Conservation (phyloP, 2,329 filamentous ascomycete species). For the Coniochaeta hoffmannii region DNA sequence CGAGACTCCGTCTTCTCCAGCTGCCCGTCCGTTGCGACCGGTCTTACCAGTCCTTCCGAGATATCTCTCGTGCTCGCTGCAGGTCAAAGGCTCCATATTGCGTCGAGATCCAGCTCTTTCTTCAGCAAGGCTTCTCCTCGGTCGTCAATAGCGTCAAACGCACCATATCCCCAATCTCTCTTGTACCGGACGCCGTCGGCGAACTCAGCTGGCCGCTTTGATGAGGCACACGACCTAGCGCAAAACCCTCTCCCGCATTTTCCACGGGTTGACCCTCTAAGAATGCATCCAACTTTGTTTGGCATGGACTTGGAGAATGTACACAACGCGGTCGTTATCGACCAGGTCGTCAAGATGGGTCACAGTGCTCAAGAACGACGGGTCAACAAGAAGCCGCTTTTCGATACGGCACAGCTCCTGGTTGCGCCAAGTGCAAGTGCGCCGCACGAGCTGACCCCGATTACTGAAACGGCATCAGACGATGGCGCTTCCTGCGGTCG, state of each 20-base stretch:
- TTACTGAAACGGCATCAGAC: background rate
- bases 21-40: background rate
- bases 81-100: background rate
- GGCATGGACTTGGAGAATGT: background rate
- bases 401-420: background rate
- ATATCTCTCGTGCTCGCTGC: background rate
- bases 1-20: background rate
- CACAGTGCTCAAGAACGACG: background rate
- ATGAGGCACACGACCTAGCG: background rate
- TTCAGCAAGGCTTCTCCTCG: background rate
- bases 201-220: background rate
- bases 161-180: background rate
- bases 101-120: background rate
- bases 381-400: background rate
- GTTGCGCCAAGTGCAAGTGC: background rate
- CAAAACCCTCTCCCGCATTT: background rate
- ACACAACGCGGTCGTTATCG: background rate
- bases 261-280: background rate
- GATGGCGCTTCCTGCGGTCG: background rate
- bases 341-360: slow-evolving; percentile 1
- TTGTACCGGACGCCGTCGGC: background rate
- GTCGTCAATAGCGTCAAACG: background rate
- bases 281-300: background rate
- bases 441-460: background rate
- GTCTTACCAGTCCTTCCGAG: background rate